phyloP scores from a whole-genome alignment of 2,329 filamentous ascomycete genomes.

The Ophiostoma tasmaniense region DNA sequence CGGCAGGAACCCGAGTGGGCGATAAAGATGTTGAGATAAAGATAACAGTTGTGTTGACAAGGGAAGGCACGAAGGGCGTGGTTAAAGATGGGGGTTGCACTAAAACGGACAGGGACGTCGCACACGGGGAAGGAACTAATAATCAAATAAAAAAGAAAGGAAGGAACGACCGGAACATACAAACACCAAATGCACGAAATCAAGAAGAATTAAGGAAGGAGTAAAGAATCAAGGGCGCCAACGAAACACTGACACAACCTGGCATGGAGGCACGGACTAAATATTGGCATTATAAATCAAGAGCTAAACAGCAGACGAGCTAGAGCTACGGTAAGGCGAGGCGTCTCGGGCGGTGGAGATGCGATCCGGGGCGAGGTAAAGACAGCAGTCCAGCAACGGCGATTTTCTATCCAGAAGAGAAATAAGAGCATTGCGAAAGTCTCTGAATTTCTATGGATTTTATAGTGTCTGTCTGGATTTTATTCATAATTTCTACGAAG shows the following conservation, averaged over 20 bases:
- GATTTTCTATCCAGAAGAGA: background rate
- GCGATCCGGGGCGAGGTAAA: background rate
- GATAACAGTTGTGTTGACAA: background rate
- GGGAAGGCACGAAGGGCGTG: background rate
- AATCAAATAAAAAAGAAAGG: background rate
- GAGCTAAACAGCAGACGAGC: background rate
- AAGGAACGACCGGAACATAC: background rate
- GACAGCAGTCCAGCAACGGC: background rate
- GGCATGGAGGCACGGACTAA: background rate
- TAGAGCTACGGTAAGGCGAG: background rate
- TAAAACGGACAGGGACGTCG: background rate
- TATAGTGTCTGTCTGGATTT: background rate
- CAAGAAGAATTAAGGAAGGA: background rate
- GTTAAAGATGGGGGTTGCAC: background rate
- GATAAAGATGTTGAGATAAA: background rate
- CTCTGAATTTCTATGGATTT: background rate
- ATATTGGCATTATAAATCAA: slow-evolving; percentile 1
- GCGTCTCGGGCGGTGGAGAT: background rate
- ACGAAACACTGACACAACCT: background rate
- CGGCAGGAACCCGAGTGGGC: background rate
- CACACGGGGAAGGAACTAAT: background rate
- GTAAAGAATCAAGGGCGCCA: too few species aligned
- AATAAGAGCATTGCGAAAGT: background rate
- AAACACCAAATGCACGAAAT: background rate
- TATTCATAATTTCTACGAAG: background rate